These are phyloP conservation scores for Thraustotheca clavata DNA, from an alignment of 352 stramenopile genomes.

Conservation along the genomic window DNA sequence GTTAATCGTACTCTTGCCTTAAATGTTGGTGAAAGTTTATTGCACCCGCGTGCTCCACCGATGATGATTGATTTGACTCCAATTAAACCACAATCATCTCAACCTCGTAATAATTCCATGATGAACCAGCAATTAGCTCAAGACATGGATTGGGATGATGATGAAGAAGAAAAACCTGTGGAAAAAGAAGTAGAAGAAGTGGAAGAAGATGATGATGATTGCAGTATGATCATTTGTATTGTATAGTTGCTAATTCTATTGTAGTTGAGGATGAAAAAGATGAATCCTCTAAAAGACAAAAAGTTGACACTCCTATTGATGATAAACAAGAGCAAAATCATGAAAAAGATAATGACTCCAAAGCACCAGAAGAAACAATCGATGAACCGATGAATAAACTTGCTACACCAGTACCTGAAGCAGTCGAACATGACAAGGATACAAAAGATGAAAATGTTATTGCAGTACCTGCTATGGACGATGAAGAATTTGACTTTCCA, in stretches of 20 bases:
- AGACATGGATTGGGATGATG: constrained; percentile 34
- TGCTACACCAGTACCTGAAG: not conserved
- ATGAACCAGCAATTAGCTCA: constrained; percentile 26
- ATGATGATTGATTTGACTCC: constrained; percentile 43
- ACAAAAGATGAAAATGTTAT: constrained; percentile 22
- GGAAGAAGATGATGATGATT: constrained; percentile 9
- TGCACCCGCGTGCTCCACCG: constrained; percentile 65
- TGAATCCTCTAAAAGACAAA: constrained; percentile 20
- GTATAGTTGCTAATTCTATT: not conserved
- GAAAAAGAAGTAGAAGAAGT: constrained; percentile 22
- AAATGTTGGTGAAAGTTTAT: constrained; percentile 50
- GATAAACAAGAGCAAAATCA: not conserved
- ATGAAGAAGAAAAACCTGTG: constrained; percentile 17
- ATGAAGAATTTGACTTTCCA: constrained; percentile 71
- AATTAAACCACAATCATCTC: constrained; percentile 6
- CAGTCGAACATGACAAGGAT: not conserved
- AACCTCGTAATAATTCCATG: not conserved
- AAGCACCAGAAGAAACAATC: not conserved
- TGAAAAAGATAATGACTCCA: not conserved
- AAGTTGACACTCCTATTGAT: constrained; percentile 10
- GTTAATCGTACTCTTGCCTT: constrained; percentile 31
- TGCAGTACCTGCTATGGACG: constrained; percentile 19
- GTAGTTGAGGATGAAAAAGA: constrained; percentile 35
- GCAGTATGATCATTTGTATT: not conserved
- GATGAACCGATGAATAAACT: constrained; percentile 26